A percentile compares a stretch with the other conserved stretches of the same genome.
These are phyloP conservation scores for Smittium mucronatum DNA, from an alignment of 371 early-diverging fungal genomes.

Conservation along the genomic window DNA sequence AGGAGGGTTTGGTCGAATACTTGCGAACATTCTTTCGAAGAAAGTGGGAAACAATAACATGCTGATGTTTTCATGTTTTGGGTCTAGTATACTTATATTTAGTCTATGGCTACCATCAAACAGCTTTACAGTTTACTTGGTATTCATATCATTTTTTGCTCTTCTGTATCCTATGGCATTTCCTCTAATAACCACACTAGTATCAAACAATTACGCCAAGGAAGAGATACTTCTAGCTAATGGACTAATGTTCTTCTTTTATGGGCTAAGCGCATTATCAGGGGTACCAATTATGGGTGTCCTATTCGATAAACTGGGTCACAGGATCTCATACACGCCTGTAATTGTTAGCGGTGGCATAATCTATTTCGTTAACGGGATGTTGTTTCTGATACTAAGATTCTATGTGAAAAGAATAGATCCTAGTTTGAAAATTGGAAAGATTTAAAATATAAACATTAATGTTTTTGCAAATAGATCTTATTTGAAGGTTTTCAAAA, in stretches of 20 bases:
- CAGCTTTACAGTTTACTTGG: conserved; percentile 2
- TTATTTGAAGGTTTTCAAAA: too few species aligned
- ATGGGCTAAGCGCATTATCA: conserved; percentile 16
- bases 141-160: conserved; percentile 1
- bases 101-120: background rate
- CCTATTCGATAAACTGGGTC: conserved; percentile 23
- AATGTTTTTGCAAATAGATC: background rate
- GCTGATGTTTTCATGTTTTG: background rate
- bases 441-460: background rate
- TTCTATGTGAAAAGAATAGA: background rate
- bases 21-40: background rate
- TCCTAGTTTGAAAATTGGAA: background rate
- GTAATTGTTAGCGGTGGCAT: conserved; percentile 22
- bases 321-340: conserved; percentile 16
- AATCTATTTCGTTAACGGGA: conserved; percentile 5
- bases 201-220: conserved; percentile 15
- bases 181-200: background rate
- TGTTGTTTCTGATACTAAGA: background rate
- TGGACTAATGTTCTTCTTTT: conserved; percentile 22
- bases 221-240: conserved; percentile 18
- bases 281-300: conserved; percentile 22
- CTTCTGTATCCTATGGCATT: background rate
- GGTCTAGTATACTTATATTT: background rate
- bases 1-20: background rate
- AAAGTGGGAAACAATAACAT: background rate